A percentile compares a stretch with the other conserved stretches of the same genome.
Conservation (phyloP, 352 stramenopile species). For the Phytophthora sansomeana region DNA sequence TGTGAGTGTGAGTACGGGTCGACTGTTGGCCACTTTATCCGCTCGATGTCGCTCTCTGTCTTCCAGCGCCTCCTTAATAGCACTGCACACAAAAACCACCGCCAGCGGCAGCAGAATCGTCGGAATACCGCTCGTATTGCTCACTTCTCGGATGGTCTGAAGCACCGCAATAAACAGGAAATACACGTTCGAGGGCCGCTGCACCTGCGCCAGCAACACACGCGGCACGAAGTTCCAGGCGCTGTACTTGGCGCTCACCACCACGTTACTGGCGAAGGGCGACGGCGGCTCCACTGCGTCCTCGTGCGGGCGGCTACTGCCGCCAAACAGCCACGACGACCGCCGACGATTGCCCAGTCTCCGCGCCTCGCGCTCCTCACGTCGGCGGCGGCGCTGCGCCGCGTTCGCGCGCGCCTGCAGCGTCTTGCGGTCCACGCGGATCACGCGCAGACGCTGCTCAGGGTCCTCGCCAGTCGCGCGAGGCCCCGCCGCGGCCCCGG, state of each 20-base stretch:
- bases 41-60: slow-evolving; percentile 82
- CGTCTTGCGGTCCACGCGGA: slow-evolving; percentile 53
- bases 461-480: slow-evolving; percentile 5
- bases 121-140: slow-evolving; percentile 87
- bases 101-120: slow-evolving; percentile 78
- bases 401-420: slow-evolving; percentile 31
- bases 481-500: slow-evolving; percentile 22
- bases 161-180: slow-evolving; percentile 89
- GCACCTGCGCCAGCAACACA: slow-evolving; percentile 76
- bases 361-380: slow-evolving; percentile 32
- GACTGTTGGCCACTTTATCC: slow-evolving; percentile 76
- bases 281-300: slow-evolving; percentile 34
- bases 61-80: slow-evolving; percentile 86
- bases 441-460: slow-evolving; percentile 41
- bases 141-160: slow-evolving; percentile 85
- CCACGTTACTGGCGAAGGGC: slow-evolving; percentile 69
- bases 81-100: slow-evolving; percentile 83
- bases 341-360: slow-evolving; percentile 23
- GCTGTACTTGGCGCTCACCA: slow-evolving; percentile 88
- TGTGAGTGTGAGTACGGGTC: slow-evolving; percentile 58
- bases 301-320: slow-evolving; percentile 15
- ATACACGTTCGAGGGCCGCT: slow-evolving; percentile 86
- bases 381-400: slow-evolving; percentile 25
- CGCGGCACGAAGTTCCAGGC: slow-evolving; percentile 78
- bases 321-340: slow-evolving; percentile 39